A percentile compares a stretch with the other conserved stretches of the same genome.
phyloP scores from a whole-genome alignment of 805 yeast species.

The Saccharomycopsis synnaedendra region DNA sequence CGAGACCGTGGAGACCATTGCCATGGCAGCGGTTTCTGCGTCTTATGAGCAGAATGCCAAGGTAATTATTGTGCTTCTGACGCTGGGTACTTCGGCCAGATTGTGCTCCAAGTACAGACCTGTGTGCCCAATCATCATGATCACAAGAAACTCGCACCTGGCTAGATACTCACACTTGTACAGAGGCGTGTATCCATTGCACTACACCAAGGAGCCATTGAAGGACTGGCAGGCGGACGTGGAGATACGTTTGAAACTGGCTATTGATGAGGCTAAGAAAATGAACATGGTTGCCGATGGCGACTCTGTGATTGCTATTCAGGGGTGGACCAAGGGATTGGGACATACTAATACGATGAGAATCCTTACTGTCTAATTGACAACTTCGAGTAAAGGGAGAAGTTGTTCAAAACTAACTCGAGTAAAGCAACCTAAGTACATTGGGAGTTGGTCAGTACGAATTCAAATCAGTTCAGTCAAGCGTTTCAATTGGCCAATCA shows the following conservation, averaged over 20 bases:
- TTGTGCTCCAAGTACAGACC: slow-evolving; percentile 97
- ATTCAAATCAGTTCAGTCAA: too few species aligned
- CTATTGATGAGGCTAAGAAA: slow-evolving; percentile 78
- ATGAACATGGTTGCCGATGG: slow-evolving; percentile 81
- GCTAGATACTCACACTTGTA: slow-evolving; percentile 94
- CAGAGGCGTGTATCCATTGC: slow-evolving; percentile 98
- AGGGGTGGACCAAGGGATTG: slow-evolving; percentile 97
- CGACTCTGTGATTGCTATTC: slow-evolving; percentile 86
- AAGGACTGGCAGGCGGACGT: slow-evolving; percentile 95
- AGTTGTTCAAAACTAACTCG: too few species aligned
- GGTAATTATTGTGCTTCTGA: slow-evolving; percentile 93
- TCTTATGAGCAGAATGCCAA: slow-evolving; percentile 92
- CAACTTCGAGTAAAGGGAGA: too few species aligned
- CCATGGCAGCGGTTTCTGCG: slow-evolving; percentile 94
- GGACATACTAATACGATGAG: slow-evolving; percentile 99
- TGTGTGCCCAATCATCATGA: slow-evolving; percentile 93
- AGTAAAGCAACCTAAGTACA: too few species aligned
- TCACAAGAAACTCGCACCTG: slow-evolving; percentile 86
- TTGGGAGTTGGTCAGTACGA: too few species aligned
- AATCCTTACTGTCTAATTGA: slow-evolving; percentile 58
- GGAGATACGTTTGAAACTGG: slow-evolving; percentile 88
- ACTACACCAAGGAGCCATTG: slow-evolving; percentile 46
- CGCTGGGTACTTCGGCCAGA: slow-evolving; percentile 93
- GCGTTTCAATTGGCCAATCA: too few species aligned
- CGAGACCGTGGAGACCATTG: slow-evolving; percentile 90